Percentiles rank a stretch among this genome's conserved stretches.
These are phyloP conservation scores for Tetrahymena borealis DNA, from an alignment of 73 alveolate species.

Conservation along the genomic window DNA sequence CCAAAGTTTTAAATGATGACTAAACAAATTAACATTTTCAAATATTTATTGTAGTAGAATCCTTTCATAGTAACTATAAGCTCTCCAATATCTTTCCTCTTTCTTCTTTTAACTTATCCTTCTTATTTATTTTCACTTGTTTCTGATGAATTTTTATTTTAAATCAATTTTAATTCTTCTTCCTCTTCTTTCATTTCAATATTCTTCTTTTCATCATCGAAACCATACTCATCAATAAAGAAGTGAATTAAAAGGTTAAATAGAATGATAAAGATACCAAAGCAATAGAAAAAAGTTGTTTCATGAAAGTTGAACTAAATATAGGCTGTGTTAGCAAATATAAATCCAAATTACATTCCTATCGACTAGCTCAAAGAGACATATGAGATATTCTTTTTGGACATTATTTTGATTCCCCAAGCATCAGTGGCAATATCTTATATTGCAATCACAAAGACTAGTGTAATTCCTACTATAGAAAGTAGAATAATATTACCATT, in stretches of 20 bases:
- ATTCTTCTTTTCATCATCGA: not conserved
- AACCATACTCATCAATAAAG: not conserved
- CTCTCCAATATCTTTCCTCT: not conserved
- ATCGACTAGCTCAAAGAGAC: not conserved
- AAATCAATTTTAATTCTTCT: not conserved
- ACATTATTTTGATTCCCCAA: slow-evolving; percentile 6
- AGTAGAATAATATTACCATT: not conserved
- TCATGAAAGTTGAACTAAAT: not conserved
- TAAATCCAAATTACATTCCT: not conserved
- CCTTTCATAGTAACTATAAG: not conserved
- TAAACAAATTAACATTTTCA: not conserved
- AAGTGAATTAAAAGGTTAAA: not conserved
- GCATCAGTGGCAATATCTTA: slow-evolving; percentile 32
- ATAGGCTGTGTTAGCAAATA: not conserved
- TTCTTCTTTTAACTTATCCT: not conserved
- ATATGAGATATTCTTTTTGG: not conserved
- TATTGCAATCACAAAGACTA: slow-evolving; percentile 4
- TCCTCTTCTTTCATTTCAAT: not conserved
- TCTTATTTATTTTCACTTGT: not conserved
- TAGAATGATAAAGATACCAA: not conserved
- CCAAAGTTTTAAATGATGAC: not conserved
- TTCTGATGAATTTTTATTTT: not conserved
- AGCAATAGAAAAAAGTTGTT: not conserved
- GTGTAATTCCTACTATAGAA: not conserved
- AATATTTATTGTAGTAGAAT: not conserved